These are phyloP conservation scores for Penicillium sp. DNA, from an alignment of 2,329 filamentous ascomycete genomes.

Conservation along the genomic window DNA sequence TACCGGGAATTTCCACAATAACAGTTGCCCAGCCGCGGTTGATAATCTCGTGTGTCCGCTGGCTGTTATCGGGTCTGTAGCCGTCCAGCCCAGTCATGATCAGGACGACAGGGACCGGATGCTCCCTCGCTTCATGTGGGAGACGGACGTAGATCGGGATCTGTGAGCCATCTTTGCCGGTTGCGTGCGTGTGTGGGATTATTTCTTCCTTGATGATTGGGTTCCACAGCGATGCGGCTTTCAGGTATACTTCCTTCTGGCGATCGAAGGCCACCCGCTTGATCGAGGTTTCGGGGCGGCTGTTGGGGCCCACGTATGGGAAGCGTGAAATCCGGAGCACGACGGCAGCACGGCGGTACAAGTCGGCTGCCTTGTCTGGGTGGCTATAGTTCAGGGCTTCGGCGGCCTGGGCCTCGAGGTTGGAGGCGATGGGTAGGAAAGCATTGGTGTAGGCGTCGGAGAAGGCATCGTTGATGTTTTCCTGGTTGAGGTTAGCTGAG, in stretches of 20 bases:
- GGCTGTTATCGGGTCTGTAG: slow-evolving; percentile 58
- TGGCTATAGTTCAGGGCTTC: slow-evolving; percentile 55
- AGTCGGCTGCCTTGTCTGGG: slow-evolving; percentile 58
- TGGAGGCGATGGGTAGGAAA: slow-evolving; percentile 65
- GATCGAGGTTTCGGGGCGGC: slow-evolving; percentile 29
- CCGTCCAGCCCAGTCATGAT: slow-evolving; percentile 65
- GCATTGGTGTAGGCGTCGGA: slow-evolving; percentile 66
- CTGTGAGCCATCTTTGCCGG: slow-evolving; percentile 54
- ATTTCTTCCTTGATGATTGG: slow-evolving; percentile 64
- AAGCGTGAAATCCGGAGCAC: slow-evolving; percentile 77
- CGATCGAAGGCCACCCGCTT: slow-evolving; percentile 68
- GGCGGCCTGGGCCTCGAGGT: slow-evolving; percentile 59
- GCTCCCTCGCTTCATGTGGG: slow-evolving; percentile 52
- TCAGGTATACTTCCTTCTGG: slow-evolving; percentile 67
- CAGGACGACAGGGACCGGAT: slow-evolving; percentile 56
- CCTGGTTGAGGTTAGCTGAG: slow-evolving; percentile 31
- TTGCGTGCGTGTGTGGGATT: slow-evolving; percentile 62
- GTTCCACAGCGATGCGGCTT: slow-evolving; percentile 59
- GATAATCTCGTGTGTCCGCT: slow-evolving; percentile 65
- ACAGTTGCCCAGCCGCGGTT: slow-evolving; percentile 66
- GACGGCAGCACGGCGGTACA: slow-evolving; percentile 72
- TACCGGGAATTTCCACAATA: slow-evolving; percentile 68
- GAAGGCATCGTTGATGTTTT: slow-evolving; percentile 67
- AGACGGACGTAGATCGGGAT: slow-evolving; percentile 70
- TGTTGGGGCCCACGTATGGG: slow-evolving; percentile 50